A percentile compares a stretch with the other conserved stretches of the same genome.
These are phyloP conservation scores for Saccharomycopsis sp. DNA, from an alignment of 805 yeast genomes.

Conservation along the genomic window DNA sequence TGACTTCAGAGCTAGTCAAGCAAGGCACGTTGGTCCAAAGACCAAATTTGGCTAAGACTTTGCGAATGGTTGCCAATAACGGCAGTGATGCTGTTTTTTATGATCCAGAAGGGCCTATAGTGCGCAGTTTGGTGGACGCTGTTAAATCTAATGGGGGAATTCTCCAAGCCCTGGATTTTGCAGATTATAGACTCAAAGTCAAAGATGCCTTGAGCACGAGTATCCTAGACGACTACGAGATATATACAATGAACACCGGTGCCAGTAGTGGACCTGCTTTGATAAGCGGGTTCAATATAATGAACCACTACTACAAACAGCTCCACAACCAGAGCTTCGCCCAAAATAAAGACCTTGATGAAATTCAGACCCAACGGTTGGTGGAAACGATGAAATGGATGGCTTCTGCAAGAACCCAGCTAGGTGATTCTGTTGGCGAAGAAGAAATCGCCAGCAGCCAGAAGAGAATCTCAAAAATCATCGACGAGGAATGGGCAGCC, in stretches of 20 bases:
- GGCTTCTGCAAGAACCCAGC: slow-evolving; percentile 75
- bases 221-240: slow-evolving; percentile 35
- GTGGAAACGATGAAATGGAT: slow-evolving; percentile 93
- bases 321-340: slow-evolving; percentile 18
- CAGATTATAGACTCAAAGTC: slow-evolving; percentile 44
- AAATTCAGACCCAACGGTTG: slow-evolving; percentile 53
- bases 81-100: slow-evolving; percentile 78
- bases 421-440: slow-evolving; percentile 55
- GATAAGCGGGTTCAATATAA: slow-evolving; percentile 62
- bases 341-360: slow-evolving; percentile 39
- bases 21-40: slow-evolving; percentile 29
- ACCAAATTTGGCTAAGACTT: slow-evolving; percentile 56
- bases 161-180: slow-evolving; percentile 58
- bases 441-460: slow-evolving; percentile 4
- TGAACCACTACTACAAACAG: slow-evolving; percentile 39
- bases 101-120: slow-evolving; percentile 76
- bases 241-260: slow-evolving; percentile 53
- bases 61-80: slow-evolving; percentile 61
- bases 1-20: slow-evolving; percentile 39
- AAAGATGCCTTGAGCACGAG: slow-evolving; percentile 36
- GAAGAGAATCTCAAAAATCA: slow-evolving; percentile 37
- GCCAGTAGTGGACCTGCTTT: slow-evolving; percentile 82
- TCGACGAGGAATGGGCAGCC: slow-evolving; percentile 52
- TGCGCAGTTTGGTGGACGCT: slow-evolving; percentile 44
- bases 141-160: slow-evolving; percentile 60